Percentiles rank a stretch among this genome's conserved stretches.
These are phyloP conservation scores for Citrus sp. DNA, from an alignment of 345 rosid genomes.

Conservation along the genomic window DNA sequence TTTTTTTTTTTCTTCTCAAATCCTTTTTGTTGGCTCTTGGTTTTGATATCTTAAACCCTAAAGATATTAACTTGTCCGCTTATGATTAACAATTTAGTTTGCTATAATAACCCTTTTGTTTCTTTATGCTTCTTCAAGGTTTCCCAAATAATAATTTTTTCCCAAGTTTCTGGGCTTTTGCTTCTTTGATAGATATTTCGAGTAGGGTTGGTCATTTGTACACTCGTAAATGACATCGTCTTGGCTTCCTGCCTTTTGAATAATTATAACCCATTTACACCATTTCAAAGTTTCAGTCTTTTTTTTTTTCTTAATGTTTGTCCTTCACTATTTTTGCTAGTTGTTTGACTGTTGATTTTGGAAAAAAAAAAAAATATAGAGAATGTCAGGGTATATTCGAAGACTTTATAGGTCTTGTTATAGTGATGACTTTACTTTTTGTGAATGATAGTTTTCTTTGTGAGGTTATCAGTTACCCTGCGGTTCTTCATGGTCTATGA, in stretches of 20 bases:
- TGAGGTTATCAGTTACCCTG: neutral
- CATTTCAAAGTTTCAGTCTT: neutral
- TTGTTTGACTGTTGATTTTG: neutral
- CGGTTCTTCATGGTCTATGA: neutral
- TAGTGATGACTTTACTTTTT: neutral
- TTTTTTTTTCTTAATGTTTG: neutral
- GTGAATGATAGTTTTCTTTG: neutral
- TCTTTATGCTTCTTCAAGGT: neutral
- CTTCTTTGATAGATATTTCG: neutral
- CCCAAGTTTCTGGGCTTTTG: neutral
- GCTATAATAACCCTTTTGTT: neutral
- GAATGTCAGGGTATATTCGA: neutral
- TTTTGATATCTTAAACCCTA: conserved; percentile 26
- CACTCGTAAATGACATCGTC: neutral
- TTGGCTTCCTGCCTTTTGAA: neutral
- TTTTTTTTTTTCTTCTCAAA: neutral
- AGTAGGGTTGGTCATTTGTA: neutral
- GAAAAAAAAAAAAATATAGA: neutral
- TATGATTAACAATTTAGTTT: neutral
- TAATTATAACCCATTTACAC: neutral
- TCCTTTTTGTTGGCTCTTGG: neutral
- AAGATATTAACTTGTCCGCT: neutral
- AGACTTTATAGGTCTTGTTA: neutral
- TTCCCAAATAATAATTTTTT: neutral
- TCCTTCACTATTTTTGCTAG: neutral